Conservation (phyloP, 371 early-diverging fungal species). For the Funneliformis caledonium region DNA sequence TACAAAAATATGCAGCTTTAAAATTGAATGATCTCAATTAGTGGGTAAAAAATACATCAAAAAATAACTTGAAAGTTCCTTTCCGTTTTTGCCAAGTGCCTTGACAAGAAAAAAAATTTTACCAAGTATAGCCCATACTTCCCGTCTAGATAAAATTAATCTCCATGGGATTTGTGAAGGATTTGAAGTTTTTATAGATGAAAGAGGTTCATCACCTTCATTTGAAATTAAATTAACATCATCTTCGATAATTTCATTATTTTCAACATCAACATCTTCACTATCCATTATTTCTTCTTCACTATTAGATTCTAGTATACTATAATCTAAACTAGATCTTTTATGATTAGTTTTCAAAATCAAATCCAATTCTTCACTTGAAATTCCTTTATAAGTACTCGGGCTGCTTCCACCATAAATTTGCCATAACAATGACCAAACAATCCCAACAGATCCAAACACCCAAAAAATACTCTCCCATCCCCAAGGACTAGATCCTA, state of each 20-base stretch:
- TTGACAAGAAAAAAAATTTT: background rate
- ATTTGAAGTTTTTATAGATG: conserved; percentile 16
- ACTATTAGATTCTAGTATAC: background rate
- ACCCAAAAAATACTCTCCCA: conserved; percentile 50
- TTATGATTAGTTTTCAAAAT: conserved; percentile 42
- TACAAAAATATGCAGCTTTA: conserved; percentile 40
- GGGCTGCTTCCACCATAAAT: conserved; percentile 47
- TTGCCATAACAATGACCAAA: conserved; percentile 48
- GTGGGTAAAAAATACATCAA: too few species aligned
- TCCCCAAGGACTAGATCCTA: conserved; percentile 47
- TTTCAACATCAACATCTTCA: background rate
- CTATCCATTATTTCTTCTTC: background rate
- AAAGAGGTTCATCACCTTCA: background rate
- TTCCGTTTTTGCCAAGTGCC: too few species aligned
- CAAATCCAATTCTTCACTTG: conserved; percentile 42
- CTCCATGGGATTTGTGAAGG: conserved; percentile 13
- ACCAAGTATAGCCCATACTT: conserved; percentile 19
- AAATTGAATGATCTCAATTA: background rate
- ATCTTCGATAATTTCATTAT: background rate
- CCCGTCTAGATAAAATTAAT: background rate
- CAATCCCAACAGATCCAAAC: conserved; percentile 44
- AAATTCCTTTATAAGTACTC: conserved; percentile 39
- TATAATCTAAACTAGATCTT: background rate
- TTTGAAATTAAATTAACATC: background rate
- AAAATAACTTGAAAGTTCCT: too few species aligned